Percentiles rank a stretch among this genome's conserved stretches.
phyloP scores from a whole-genome alignment of 495 filamentous ascomycete genomes.

The Daldinia vernicosa region DNA sequence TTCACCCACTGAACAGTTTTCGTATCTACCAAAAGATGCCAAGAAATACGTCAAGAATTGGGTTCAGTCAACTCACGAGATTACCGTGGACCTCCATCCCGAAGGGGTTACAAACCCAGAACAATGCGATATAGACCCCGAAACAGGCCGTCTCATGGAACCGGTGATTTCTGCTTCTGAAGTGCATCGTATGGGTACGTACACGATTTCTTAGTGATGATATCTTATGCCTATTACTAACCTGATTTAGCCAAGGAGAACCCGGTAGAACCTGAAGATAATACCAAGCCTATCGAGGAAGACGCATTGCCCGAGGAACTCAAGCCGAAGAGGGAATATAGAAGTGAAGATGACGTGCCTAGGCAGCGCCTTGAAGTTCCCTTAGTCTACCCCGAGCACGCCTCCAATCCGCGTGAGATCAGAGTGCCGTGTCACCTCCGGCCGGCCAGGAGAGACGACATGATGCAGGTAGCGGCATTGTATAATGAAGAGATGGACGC shows the following conservation, averaged over 20 bases:
- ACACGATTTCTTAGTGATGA: not conserved
- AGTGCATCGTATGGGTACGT: conserved; percentile 25
- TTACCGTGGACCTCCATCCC: conserved; percentile 24
- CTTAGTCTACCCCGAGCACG: not conserved
- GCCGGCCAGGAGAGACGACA: conserved; percentile 44
- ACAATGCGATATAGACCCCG: conserved; percentile 46
- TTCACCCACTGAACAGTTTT: not conserved
- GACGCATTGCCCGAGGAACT: not conserved
- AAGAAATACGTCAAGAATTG: conserved; percentile 12
- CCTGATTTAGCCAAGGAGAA: not conserved
- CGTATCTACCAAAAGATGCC: not conserved
- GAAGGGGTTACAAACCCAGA: conserved; percentile 31
- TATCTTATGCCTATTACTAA: not conserved
- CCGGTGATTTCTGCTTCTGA: conserved; percentile 23
- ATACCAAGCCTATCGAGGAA: not conserved
- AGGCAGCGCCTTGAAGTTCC: not conserved
- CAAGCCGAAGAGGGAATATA: not conserved
- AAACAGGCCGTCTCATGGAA: conserved; percentile 41
- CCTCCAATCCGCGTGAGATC: conserved; percentile 34
- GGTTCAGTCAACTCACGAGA: conserved; percentile 11
- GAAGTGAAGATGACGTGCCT: not conserved
- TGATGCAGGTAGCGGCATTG: conserved; percentile 42
- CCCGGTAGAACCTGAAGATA: not conserved
- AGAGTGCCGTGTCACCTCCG: conserved; percentile 47
- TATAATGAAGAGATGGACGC: conserved; percentile 52